Evolutionary conservation across 768 basidiomycete species (phyloP).

Genomic region (Leccinum subtestaceum): DNA sequence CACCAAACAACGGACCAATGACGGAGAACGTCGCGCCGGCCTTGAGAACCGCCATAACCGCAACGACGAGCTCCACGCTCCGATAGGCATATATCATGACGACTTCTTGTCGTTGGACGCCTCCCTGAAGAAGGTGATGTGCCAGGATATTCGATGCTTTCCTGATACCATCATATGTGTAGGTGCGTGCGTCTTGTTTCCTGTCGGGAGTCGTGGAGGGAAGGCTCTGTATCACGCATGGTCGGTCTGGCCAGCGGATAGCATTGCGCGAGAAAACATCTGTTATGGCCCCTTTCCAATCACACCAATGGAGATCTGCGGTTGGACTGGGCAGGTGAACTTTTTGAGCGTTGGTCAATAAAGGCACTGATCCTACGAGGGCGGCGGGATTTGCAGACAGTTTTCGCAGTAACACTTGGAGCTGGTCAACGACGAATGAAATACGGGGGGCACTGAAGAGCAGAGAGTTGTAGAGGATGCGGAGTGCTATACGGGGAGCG

Average conservation of each 20-base stretch:
- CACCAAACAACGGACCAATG: slow-evolving; percentile 61
- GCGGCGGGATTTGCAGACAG: slow-evolving; percentile 65
- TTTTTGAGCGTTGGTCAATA: slow-evolving; percentile 72
- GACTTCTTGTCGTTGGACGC: slow-evolving; percentile 89
- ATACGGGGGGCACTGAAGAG: slow-evolving; percentile 83
- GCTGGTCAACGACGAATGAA: slow-evolving; percentile 77
- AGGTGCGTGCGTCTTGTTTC: slow-evolving; percentile 55
- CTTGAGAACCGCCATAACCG: slow-evolving; percentile 95
- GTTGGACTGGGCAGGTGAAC: slow-evolving; percentile 76
- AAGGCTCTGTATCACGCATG: slow-evolving; percentile 84
- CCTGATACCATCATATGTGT: slow-evolving; percentile 79
- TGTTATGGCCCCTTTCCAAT: slow-evolving; percentile 95
- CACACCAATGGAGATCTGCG: slow-evolving; percentile 93
- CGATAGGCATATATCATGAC: slow-evolving; percentile 98
- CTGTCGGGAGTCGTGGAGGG: slow-evolving; percentile 37
- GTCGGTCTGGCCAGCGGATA: slow-evolving; percentile 67
- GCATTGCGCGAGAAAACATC: slow-evolving; percentile 93
- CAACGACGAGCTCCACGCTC: slow-evolving; percentile 93
- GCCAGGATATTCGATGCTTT: slow-evolving; percentile 86
- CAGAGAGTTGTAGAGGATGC: slow-evolving; percentile 91
- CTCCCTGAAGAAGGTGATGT: slow-evolving; percentile 82
- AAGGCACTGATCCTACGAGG: slow-evolving; percentile 73
- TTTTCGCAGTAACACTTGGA: slow-evolving; percentile 72
- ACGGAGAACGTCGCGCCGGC: slow-evolving; percentile 97
- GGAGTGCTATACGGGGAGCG: slow-evolving; percentile 72